Evolutionary conservation across 2,329 filamentous ascomycete genomes (phyloP).

Genomic region (Cryoendolithus antarcticus): DNA sequence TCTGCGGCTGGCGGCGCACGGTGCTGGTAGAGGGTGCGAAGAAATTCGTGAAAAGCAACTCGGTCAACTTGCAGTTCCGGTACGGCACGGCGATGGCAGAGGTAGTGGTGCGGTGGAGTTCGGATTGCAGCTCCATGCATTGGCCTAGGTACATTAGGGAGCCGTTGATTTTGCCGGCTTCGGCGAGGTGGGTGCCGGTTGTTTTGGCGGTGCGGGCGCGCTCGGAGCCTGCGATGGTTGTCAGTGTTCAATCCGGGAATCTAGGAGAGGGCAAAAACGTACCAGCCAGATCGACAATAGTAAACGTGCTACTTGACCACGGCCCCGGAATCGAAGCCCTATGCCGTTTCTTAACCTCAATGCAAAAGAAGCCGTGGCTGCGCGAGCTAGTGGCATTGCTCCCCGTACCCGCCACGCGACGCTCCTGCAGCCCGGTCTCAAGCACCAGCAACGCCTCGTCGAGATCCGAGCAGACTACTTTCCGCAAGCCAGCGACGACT

Average conservation of each 20-base stretch:
- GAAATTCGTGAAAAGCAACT: constrained; percentile 40
- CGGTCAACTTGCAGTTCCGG: constrained; percentile 44
- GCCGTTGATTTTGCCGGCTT: constrained; percentile 97
- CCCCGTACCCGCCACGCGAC: constrained; percentile 77
- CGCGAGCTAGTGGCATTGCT: constrained; percentile 87
- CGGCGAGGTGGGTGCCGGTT: constrained; percentile 77
- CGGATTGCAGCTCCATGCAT: constrained; percentile 89
- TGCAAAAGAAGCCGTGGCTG: constrained; percentile 90
- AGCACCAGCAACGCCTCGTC: constrained; percentile 80
- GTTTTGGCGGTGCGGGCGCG: constrained; percentile 89
- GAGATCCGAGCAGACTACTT: constrained; percentile 72
- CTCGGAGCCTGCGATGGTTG: constrained; percentile 52
- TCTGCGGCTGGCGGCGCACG: constrained; percentile 58
- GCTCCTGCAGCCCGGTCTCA: constrained; percentile 76
- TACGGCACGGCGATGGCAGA: constrained; percentile 47
- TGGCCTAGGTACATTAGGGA: constrained; percentile 97
- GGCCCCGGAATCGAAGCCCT: constrained; percentile 36
- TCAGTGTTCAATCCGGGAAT: too few species aligned
- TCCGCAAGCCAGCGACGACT: constrained; percentile 80
- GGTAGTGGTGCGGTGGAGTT: constrained; percentile 48
- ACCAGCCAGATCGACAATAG: constrained; percentile 84
- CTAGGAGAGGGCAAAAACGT: constrained; percentile 10
- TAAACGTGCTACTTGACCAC: constrained; percentile 70
- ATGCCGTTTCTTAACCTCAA: constrained; percentile 80
- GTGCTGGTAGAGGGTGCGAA: constrained; percentile 30